These are phyloP conservation scores for Ustilago curta DNA, from an alignment of 1,284 basidiomycete genomes.

Conservation along the genomic window DNA sequence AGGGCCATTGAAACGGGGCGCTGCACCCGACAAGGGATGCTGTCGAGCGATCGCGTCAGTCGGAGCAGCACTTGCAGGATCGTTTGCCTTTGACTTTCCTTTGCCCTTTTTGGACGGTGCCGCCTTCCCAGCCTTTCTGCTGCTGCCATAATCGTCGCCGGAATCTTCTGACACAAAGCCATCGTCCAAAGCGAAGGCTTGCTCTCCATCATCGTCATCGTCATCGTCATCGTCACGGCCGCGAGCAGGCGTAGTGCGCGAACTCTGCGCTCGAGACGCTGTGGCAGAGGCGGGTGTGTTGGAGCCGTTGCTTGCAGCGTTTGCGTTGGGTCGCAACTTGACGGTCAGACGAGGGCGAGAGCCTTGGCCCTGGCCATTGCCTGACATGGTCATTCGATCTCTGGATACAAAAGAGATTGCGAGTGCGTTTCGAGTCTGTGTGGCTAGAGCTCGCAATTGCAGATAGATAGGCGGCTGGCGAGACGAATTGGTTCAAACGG, in stretches of 20 bases:
- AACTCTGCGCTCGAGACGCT: slow-evolving; percentile 36
- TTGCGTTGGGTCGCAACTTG: slow-evolving; percentile 41
- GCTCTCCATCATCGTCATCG: slow-evolving; percentile 39
- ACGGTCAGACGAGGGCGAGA: slow-evolving; percentile 45
- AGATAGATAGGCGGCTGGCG: background rate
- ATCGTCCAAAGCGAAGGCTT: slow-evolving; percentile 37
- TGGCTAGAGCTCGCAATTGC: background rate
- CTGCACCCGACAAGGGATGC: slow-evolving; percentile 48
- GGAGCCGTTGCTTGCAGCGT: slow-evolving; percentile 23
- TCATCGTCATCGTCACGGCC: slow-evolving; percentile 30
- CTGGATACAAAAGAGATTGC: background rate
- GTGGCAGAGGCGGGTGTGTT: slow-evolving; percentile 28
- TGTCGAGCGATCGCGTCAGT: slow-evolving; percentile 28
- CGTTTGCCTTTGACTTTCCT: slow-evolving; percentile 10
- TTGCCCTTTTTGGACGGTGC: slow-evolving; percentile 23
- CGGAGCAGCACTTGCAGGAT: slow-evolving; percentile 5
- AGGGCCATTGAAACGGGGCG: slow-evolving; percentile 41
- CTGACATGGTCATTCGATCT: slow-evolving; percentile 10
- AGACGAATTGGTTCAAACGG: slow-evolving; percentile 3
- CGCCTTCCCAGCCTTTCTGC: slow-evolving; percentile 11
- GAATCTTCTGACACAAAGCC: slow-evolving; percentile 50
- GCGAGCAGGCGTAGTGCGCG: slow-evolving; percentile 18
- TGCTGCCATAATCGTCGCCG: slow-evolving; percentile 41
- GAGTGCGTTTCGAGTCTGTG: background rate
- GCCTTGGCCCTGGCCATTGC: slow-evolving; percentile 23